These are phyloP conservation scores for Cryphonectria carpinicola DNA, from an alignment of 2,329 filamentous ascomycete genomes.

Conservation along the genomic window DNA sequence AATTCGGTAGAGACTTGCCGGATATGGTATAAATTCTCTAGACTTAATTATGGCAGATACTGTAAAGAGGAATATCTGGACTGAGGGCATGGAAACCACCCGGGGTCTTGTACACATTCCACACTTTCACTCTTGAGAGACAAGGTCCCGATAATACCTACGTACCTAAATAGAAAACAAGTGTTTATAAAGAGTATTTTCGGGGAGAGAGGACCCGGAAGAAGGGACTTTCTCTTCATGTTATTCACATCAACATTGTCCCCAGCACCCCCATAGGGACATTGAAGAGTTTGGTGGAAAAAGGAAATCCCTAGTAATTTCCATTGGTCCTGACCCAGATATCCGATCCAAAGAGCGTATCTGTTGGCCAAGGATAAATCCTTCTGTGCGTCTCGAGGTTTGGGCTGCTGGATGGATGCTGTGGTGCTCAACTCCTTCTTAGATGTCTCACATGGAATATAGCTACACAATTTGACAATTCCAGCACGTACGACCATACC, in stretches of 20 bases:
- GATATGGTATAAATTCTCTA: neutral
- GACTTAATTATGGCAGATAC: too few species aligned
- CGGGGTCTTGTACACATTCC: neutral
- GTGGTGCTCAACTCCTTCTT: neutral
- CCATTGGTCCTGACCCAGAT: neutral
- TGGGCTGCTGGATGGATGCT: neutral
- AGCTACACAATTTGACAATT: neutral
- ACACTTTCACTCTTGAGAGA: neutral
- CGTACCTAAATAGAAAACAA: too few species aligned
- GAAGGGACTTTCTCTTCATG: too few species aligned
- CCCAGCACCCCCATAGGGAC: neutral
- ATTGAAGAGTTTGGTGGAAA: neutral
- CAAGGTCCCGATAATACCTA: too few species aligned
- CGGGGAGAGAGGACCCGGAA: too few species aligned
- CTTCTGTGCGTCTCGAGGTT: neutral
- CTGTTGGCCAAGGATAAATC: too few species aligned
- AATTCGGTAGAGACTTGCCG: neutral
- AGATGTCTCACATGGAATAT: neutral
- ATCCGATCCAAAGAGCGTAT: neutral
- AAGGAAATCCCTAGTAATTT: neutral
- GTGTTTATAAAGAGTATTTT: too few species aligned
- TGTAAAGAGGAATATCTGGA: neutral
- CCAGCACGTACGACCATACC: constrained; percentile 5
- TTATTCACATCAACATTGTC: neutral
- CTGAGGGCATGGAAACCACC: neutral